These are phyloP conservation scores for Batkoa obscura DNA, from an alignment of 371 early-diverging fungal genomes.

Conservation along the genomic window DNA sequence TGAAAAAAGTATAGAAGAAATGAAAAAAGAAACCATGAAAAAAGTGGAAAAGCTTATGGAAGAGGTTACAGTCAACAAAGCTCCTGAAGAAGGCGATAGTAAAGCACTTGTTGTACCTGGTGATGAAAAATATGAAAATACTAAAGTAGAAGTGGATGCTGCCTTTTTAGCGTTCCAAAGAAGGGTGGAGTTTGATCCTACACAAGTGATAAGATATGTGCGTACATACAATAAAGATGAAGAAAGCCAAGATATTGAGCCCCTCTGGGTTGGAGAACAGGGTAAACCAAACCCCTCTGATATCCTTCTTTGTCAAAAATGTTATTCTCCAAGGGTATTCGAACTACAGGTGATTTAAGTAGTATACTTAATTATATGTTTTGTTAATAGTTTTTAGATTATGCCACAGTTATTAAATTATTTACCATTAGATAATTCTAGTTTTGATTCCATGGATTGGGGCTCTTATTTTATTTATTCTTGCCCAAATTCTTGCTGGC, in stretches of 20 bases:
- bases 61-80: conserved; percentile 13
- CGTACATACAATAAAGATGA: background rate
- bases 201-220: conserved; percentile 65
- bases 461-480: conserved; percentile 76
- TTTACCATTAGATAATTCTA: conserved; percentile 52
- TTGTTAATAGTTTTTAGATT: conserved; percentile 25
- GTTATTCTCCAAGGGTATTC: conserved; percentile 55
- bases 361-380: background rate
- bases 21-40: conserved; percentile 8
- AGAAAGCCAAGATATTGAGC: conserved; percentile 26
- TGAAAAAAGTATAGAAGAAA: conserved; percentile 21
- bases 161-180: conserved; percentile 82
- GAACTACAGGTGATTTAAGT: conserved; percentile 62
- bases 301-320: conserved; percentile 53
- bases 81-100: conserved; percentile 15
- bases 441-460: conserved; percentile 68
- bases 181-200: conserved; percentile 51
- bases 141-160: conserved; percentile 71
- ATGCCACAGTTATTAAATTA: conserved; percentile 69
- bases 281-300: conserved; percentile 29
- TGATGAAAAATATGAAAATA: conserved; percentile 52
- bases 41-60: conserved; percentile 12
- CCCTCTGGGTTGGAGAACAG: conserved; percentile 61
- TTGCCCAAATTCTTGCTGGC: conserved; percentile 66
- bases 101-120: conserved; percentile 31